Percentiles rank a stretch among this genome's conserved stretches.
These are phyloP conservation scores for Goffeauzyma gilvescens DNA, from an alignment of 768 basidiomycete species.

Conservation along the genomic window DNA sequence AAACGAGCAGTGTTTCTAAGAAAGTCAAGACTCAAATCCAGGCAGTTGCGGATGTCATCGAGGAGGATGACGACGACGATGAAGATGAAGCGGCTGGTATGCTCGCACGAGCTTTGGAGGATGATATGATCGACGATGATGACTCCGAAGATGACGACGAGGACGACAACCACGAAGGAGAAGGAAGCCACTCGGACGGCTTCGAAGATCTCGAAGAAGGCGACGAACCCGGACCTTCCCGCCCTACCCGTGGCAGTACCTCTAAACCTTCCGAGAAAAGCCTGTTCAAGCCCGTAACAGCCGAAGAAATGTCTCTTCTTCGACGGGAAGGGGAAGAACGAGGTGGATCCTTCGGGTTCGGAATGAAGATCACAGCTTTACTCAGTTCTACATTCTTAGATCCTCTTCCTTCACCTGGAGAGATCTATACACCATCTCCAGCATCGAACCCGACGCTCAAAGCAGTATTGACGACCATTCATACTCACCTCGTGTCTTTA, in stretches of 20 bases:
- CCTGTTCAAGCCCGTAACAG: constrained; percentile 29
- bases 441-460: constrained; percentile 32
- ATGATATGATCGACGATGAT: neutral
- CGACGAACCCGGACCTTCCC: too few species aligned
- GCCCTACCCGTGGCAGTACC: too few species aligned
- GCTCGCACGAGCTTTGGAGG: too few species aligned
- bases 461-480: constrained; percentile 54
- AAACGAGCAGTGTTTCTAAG: too few species aligned
- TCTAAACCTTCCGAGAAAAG: constrained; percentile 16
- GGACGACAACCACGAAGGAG: neutral
- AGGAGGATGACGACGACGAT: too few species aligned
- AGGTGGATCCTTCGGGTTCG: constrained; percentile 6
- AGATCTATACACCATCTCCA: constrained; percentile 8
- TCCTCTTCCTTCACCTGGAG: constrained; percentile 3
- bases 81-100: too few species aligned
- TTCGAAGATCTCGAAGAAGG: constrained; percentile 7
- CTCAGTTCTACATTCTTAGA: constrained; percentile 22
- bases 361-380: constrained; percentile 17
- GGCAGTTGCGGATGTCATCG: too few species aligned
- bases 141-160: neutral
- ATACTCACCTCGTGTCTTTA: constrained; percentile 45
- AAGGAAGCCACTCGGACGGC: too few species aligned
- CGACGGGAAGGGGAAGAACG: constrained; percentile 40
- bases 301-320: constrained; percentile 46
- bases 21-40: too few species aligned